phyloP scores from a whole-genome alignment of 331 rosid genomes.

The Phaseolus coccineus region DNA sequence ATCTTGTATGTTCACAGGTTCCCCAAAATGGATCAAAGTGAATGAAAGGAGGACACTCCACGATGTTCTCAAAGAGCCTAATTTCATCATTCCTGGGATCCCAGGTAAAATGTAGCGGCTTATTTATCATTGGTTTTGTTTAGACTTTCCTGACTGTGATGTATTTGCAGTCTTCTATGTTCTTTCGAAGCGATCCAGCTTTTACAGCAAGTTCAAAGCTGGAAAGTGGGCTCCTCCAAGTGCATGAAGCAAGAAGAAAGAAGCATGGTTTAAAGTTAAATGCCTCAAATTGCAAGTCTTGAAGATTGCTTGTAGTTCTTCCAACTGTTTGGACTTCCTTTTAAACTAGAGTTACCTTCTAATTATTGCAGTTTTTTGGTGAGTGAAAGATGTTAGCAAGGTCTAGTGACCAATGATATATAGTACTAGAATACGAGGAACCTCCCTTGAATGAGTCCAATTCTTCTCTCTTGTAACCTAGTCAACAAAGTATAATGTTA shows the following conservation, averaged over 20 bases:
- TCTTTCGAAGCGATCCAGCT: conserved; percentile 76
- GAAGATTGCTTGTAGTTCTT: conserved; percentile 33
- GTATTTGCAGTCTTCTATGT: conserved; percentile 79
- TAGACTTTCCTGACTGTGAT: conserved; percentile 39
- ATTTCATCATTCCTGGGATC: conserved; percentile 71
- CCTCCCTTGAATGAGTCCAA: conserved; percentile 24
- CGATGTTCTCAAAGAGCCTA: conserved; percentile 65
- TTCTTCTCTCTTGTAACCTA: conserved; percentile 1
- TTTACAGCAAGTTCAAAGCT: conserved; percentile 80
- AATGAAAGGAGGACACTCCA: conserved; percentile 71
- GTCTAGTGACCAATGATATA: neutral
- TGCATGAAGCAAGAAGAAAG: conserved; percentile 35
- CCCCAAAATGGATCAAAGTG: conserved; percentile 82
- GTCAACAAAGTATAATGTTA: neutral
- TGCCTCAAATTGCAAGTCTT: conserved; percentile 24
- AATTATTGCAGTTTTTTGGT: conserved; percentile 39
- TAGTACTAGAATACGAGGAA: conserved; percentile 31
- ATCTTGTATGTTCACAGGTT: conserved; percentile 48
- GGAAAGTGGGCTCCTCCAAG: conserved; percentile 83
- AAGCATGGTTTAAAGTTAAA: conserved; percentile 37
- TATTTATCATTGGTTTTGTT: conserved; percentile 14
- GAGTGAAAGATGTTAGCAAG: conserved; percentile 32
- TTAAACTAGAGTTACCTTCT: neutral
- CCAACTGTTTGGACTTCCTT: neutral
- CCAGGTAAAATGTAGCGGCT: conserved; percentile 64